A percentile compares a stretch with the other conserved stretches of the same genome.
These are phyloP conservation scores for Rhodosporidiobolus sp. DNA, from an alignment of 768 basidiomycete genomes.

Conservation along the genomic window DNA sequence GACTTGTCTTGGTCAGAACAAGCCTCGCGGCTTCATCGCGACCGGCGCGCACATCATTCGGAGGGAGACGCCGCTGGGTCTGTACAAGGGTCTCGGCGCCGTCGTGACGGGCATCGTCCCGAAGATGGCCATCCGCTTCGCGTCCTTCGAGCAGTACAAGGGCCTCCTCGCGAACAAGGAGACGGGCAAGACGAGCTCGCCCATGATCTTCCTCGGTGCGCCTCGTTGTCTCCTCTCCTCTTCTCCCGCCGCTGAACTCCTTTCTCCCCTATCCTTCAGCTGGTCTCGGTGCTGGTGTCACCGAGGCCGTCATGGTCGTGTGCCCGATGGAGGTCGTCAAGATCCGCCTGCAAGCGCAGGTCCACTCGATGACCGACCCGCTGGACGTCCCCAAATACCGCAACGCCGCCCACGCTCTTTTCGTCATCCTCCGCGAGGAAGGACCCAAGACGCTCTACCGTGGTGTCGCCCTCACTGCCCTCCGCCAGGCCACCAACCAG, in stretches of 20 bases:
- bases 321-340: conserved; percentile 99
- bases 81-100: conserved; percentile 95
- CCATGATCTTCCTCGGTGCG: conserved; percentile 81
- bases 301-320: conserved; percentile 89
- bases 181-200: conserved; percentile 75
- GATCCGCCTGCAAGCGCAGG: conserved; percentile 94
- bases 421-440: conserved; percentile 89
- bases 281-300: conserved; percentile 90
- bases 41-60: conserved; percentile 82
- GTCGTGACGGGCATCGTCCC: conserved; percentile 95
- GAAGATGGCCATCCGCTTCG: conserved; percentile 99
- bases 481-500: conserved; percentile 96
- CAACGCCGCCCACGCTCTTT: conserved; percentile 94
- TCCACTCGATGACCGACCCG: conserved; percentile 94
- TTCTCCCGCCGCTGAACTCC: not conserved
- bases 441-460: conserved; percentile 80
- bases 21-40: conserved; percentile 84
- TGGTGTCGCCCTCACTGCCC: conserved; percentile 86
- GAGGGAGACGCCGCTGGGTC: conserved; percentile 86
- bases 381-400: conserved; percentile 88
- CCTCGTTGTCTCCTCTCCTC: not conserved
- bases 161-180: conserved; percentile 67
- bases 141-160: conserved; percentile 95
- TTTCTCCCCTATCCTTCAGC: conserved; percentile 55
- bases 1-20: conserved; percentile 62